Percentiles rank a stretch among this genome's conserved stretches.
phyloP scores from a whole-genome alignment of 345 rosid species.

The Zanthoxylum bungeanum region DNA sequence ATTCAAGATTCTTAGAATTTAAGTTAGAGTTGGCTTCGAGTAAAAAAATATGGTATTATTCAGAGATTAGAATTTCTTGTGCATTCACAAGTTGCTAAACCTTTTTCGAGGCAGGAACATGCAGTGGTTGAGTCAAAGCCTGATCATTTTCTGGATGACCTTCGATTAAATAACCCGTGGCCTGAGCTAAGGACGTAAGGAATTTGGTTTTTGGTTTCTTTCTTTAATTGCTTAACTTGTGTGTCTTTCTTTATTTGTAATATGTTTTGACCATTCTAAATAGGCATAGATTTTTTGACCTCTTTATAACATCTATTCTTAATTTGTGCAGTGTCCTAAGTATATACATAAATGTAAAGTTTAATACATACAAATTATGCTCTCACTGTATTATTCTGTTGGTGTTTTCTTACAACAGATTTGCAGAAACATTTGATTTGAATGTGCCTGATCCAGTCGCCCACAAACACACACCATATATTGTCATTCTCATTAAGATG shows the following conservation, averaged over 20 bases:
- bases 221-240: constrained; percentile 1
- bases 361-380: not conserved
- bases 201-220: not conserved
- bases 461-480: constrained; percentile 93
- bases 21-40: not conserved
- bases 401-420: constrained; percentile 35
- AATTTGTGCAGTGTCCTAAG: not conserved
- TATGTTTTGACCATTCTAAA: not conserved
- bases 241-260: constrained; percentile 4
- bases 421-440: constrained; percentile 74
- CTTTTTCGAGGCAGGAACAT: constrained; percentile 60
- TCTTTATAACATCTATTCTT: not conserved
- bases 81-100: not conserved
- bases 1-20: not conserved
- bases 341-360: not conserved
- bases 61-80: not conserved
- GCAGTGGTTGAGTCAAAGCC: constrained; percentile 90
- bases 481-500: constrained; percentile 79
- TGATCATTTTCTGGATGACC: constrained; percentile 94
- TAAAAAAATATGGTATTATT: not conserved
- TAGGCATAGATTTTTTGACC: not conserved
- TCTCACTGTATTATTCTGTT: constrained; percentile 17
- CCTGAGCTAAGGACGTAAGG: constrained; percentile 72
- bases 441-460: constrained; percentile 69
- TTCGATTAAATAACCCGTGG: constrained; percentile 95